Conservation (phyloP, 108 stramenopile genomes). For the Thalassiosira profunda region DNA sequence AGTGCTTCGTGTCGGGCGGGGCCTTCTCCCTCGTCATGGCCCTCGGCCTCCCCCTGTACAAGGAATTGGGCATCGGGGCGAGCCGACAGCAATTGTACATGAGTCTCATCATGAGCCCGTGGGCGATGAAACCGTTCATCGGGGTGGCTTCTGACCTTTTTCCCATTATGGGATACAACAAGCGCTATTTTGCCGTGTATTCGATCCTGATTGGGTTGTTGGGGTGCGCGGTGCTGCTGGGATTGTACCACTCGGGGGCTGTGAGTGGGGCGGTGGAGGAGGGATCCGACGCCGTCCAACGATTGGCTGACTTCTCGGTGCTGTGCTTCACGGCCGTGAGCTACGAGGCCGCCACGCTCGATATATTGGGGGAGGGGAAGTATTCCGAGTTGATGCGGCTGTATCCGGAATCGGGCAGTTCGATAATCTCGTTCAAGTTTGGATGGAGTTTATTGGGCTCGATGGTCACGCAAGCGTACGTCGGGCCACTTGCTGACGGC, state of each 20-base stretch:
- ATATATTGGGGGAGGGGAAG: slow-evolving; percentile 49
- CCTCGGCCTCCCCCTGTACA: slow-evolving; percentile 39
- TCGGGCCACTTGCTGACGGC: slow-evolving; percentile 44
- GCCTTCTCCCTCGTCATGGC: slow-evolving; percentile 41
- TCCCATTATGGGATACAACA: slow-evolving; percentile 49
- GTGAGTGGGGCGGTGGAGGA: background rate
- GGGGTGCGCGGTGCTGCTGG: slow-evolving; percentile 23
- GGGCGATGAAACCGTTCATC: slow-evolving; percentile 55
- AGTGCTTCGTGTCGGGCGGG: slow-evolving; percentile 39
- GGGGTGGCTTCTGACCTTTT: slow-evolving; percentile 47
- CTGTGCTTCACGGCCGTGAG: slow-evolving; percentile 40
- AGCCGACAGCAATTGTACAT: slow-evolving; percentile 47
- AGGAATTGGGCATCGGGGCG: slow-evolving; percentile 45
- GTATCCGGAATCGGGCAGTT: slow-evolving; percentile 32
- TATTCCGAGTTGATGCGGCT: slow-evolving; percentile 41
- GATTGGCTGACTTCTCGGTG: slow-evolving; percentile 33
- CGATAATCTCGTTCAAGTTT: slow-evolving; percentile 44
- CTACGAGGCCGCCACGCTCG: slow-evolving; percentile 41
- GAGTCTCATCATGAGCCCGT: slow-evolving; percentile 42
- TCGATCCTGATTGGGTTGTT: slow-evolving; percentile 40
- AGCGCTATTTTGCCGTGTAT: slow-evolving; percentile 37
- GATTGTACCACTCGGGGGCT: slow-evolving; percentile 17
- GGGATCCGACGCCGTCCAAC: slow-evolving; percentile 34
- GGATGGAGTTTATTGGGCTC: slow-evolving; percentile 26
- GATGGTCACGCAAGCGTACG: slow-evolving; percentile 35